Evolutionary conservation across 192 early-diverging fungal species (phyloP), one percentile per base, ranked within the genome.

Genomic region (Linnemannia schmuckeri): DNA sequence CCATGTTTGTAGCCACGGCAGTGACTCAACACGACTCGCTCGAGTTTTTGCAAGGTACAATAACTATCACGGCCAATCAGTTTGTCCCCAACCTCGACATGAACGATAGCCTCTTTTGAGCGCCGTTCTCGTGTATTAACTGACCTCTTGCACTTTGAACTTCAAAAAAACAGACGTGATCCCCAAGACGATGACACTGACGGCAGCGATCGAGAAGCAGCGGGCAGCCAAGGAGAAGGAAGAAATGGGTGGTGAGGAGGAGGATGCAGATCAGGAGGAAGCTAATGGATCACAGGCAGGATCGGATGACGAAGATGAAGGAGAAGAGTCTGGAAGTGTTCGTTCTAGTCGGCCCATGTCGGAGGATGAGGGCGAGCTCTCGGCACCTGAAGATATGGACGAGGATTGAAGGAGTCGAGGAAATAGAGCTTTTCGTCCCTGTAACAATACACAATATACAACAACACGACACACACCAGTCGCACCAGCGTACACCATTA

Each of bases 131-230:
- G 44, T 46, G 44, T 46, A 46, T 46, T 46, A 46, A 46, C 44
- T 15, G 12, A 12, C 13, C 3, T 15, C 12, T 46, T 46, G 44
- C 12, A 46, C 9, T 37, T 37, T 37, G 37, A 38, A 30, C 69
- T 76, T 33, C 73, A 52, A 52, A 18, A 5, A 52, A 18, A 52
- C 6, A 82, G 90, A 90, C 44, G 84, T 91, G 15, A 79, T 90
- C 33, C 89, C 90, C 72, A 87, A 89, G 37, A 89, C 89, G 10
- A 91, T 90, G 79, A 70, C 88, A 47, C 68, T 91, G 71, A 79
- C 86, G 15, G 80, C 81, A 77, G 90, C 89, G 22, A 75, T 88
- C 40, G 85, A 91, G 77, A 85, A 88, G 37, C 81, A 83, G 63
- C 79, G 81, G 30, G 81, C 81, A 55, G 86, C 81, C 13, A 72